These are phyloP conservation scores for Candida ficus DNA, from an alignment of 805 yeast genomes.

Conservation along the genomic window DNA sequence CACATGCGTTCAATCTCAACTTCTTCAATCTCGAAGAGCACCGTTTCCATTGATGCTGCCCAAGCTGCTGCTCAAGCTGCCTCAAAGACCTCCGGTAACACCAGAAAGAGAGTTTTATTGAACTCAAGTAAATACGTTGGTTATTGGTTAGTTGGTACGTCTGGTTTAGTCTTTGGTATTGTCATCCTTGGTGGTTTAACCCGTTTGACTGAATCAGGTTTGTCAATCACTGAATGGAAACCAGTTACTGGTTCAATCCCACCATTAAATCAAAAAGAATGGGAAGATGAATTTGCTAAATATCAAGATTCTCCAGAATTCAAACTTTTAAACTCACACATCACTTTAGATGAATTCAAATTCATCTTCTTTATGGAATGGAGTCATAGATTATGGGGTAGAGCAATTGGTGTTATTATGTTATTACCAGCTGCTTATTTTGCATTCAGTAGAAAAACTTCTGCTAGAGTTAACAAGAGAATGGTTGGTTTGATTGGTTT, in stretches of 20 bases:
- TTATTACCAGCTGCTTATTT: slow-evolving; percentile 84
- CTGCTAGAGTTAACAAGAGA: slow-evolving; percentile 60
- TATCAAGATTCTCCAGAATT: slow-evolving; percentile 89
- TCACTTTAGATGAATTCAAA: slow-evolving; percentile 87
- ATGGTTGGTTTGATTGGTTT: slow-evolving; percentile 69
- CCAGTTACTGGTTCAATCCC: slow-evolving; percentile 96
- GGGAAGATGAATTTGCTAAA: slow-evolving; percentile 80
- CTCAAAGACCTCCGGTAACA: no score
- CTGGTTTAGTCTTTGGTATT: slow-evolving; percentile 88
- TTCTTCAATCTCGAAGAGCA: slow-evolving; percentile 5
- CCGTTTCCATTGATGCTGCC: slow-evolving; percentile 1
- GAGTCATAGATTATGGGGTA: slow-evolving; percentile 91
- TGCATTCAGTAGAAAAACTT: slow-evolving; percentile 58
- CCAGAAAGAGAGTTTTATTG: slow-evolving; percentile 17
- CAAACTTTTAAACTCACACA: slow-evolving; percentile 80
- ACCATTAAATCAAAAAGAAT: slow-evolving; percentile 72
- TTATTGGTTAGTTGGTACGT: slow-evolving; percentile 82
- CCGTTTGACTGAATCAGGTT: slow-evolving; percentile 90
- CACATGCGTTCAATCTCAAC: slow-evolving; percentile 11
- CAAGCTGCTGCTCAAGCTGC: no score
- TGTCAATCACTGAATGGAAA: slow-evolving; percentile 96
- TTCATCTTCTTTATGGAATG: slow-evolving; percentile 97
- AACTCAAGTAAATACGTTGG: slow-evolving; percentile 56
- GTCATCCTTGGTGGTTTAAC: slow-evolving; percentile 97
- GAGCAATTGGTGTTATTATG: slow-evolving; percentile 81